phyloP scores from a whole-genome alignment of 768 basidiomycete genomes.

The Neoboletus brunneissimus region DNA sequence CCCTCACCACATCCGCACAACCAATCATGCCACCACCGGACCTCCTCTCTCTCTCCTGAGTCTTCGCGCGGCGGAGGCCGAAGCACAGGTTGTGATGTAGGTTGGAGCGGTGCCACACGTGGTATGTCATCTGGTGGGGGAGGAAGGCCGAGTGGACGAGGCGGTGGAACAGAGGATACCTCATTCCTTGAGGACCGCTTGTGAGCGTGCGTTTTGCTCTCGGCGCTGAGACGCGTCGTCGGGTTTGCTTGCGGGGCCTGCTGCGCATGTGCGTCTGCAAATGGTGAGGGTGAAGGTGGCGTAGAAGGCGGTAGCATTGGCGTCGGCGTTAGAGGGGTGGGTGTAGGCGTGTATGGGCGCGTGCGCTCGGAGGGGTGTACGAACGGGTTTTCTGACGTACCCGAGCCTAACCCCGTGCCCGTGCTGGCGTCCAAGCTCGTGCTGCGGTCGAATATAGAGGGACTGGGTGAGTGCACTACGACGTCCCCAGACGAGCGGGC shows the following conservation, averaged over 20 bases:
- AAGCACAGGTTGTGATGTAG: conserved; percentile 32
- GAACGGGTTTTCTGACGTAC: conserved; percentile 43
- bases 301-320: background rate
- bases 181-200: conserved; percentile 2
- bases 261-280: conserved; percentile 36
- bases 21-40: conserved; percentile 86
- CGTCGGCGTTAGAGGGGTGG: conserved; percentile 3
- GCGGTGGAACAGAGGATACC: conserved; percentile 38
- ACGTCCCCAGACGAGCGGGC: conserved; percentile 37
- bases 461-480: conserved; percentile 31
- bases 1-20: conserved; percentile 77
- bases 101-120: conserved; percentile 33
- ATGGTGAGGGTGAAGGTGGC: conserved; percentile 27
- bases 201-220: background rate
- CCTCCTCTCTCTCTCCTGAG: conserved; percentile 34
- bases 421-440: conserved; percentile 9
- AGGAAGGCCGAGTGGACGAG: conserved; percentile 60
- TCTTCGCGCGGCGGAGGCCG: conserved; percentile 21
- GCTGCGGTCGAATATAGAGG: conserved; percentile 16
- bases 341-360: background rate
- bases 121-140: conserved; percentile 40
- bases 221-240: background rate
- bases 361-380: conserved; percentile 29
- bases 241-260: conserved; percentile 18
- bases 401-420: background rate